phyloP scores from a whole-genome alignment of 495 filamentous ascomycete species.

The Neurospora hispaniola region DNA sequence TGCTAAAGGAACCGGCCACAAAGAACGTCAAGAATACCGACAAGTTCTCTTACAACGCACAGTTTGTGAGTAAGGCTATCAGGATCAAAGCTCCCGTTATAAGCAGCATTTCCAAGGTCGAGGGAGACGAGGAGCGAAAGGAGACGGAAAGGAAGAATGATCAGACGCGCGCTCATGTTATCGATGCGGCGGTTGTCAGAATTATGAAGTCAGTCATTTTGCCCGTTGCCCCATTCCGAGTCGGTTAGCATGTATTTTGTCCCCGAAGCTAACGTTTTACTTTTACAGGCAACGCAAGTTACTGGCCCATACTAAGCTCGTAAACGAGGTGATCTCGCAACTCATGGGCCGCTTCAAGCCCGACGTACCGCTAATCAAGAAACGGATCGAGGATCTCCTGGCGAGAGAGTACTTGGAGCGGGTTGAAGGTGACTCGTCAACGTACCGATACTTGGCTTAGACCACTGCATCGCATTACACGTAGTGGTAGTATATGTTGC shows the following conservation, averaged over 20 bases:
- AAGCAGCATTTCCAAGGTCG: slow-evolving; percentile 78
- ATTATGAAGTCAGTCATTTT: slow-evolving; percentile 78
- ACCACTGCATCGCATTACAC: neutral
- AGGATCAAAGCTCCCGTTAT: slow-evolving; percentile 62
- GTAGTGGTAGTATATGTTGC: neutral
- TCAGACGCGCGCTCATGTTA: slow-evolving; percentile 60
- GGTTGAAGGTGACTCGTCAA: slow-evolving; percentile 56
- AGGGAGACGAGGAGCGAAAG: slow-evolving; percentile 70
- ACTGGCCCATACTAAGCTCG: slow-evolving; percentile 67
- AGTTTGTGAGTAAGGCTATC: slow-evolving; percentile 69
- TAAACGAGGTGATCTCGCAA: slow-evolving; percentile 76
- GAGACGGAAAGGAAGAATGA: slow-evolving; percentile 84
- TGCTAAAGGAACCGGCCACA: slow-evolving; percentile 74
- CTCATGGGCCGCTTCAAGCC: slow-evolving; percentile 74
- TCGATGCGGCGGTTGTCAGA: slow-evolving; percentile 84
- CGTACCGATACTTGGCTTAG: slow-evolving; percentile 66
- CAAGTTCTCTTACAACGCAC: slow-evolving; percentile 72
- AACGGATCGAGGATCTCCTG: slow-evolving; percentile 85
- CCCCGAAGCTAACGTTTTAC: slow-evolving; percentile 8
- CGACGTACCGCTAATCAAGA: slow-evolving; percentile 85
- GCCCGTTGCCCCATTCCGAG: neutral
- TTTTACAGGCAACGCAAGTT: slow-evolving; percentile 72
- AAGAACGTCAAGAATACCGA: slow-evolving; percentile 75
- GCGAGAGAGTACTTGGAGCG: slow-evolving; percentile 91
- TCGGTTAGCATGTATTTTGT: neutral